phyloP scores from a whole-genome alignment of 805 yeast genomes.

The Candida michaelii region DNA sequence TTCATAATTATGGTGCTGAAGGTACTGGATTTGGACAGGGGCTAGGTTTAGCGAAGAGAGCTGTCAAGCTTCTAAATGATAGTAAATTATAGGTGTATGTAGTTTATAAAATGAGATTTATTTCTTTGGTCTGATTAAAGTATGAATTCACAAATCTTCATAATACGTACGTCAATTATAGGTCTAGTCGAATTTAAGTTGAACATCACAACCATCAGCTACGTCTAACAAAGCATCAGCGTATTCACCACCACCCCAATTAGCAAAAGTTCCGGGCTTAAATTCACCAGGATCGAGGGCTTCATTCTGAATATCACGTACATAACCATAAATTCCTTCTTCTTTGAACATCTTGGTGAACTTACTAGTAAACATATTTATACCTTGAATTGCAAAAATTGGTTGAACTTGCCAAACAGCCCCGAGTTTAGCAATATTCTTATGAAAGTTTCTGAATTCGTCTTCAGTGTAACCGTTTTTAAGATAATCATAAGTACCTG shows the following conservation, averaged over 20 bases:
- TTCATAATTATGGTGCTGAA: constrained; percentile 53
- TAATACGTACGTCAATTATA: no score
- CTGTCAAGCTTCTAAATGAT: not conserved
- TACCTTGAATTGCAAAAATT: constrained; percentile 13
- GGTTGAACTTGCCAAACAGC: constrained; percentile 17
- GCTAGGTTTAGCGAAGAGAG: not conserved
- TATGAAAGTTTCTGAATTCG: constrained; percentile 10
- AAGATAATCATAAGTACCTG: constrained; percentile 12
- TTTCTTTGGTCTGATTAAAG: no score
- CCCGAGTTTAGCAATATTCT: constrained; percentile 13
- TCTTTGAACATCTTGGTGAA: constrained; percentile 12
- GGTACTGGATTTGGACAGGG: constrained; percentile 8
- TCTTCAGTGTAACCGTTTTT: constrained; percentile 12
- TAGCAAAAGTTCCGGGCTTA: constrained; percentile 8
- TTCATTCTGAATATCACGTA: constrained; percentile 10
- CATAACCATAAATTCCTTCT: constrained; percentile 14
- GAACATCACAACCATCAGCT: constrained; percentile 12
- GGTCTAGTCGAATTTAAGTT: constrained; percentile 19
- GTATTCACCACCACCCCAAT: constrained; percentile 12
- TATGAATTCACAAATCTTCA: no score
- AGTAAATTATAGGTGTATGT: not conserved
- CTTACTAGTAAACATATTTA: constrained; percentile 2
- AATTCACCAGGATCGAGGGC: constrained; percentile 9
- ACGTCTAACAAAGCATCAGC: constrained; percentile 12
- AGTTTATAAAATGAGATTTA: no score